Conservation (phyloP, 1,284 basidiomycete species). For the Fomitiporia mediterranea region DNA sequence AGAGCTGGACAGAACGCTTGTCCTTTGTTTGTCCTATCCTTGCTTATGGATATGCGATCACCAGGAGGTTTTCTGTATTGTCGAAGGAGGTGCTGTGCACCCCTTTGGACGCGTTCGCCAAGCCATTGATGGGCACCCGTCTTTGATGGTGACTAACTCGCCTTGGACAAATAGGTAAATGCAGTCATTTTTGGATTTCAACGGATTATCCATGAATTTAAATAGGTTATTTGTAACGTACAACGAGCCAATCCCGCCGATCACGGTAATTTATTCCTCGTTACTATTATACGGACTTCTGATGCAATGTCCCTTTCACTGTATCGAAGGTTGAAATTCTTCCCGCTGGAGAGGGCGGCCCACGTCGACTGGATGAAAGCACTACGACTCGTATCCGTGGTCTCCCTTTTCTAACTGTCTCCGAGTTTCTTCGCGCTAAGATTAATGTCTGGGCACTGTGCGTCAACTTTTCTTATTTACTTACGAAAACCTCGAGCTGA, state of each 20-base stretch:
- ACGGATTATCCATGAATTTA: constrained; percentile 7
- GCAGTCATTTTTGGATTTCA: background rate
- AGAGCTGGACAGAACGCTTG: too few relatives aligned
- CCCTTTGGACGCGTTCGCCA: constrained; percentile 54
- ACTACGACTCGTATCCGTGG: constrained; percentile 62
- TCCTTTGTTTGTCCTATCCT: too few relatives aligned
- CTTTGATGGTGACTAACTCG: constrained; percentile 36
- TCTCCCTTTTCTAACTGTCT: constrained; percentile 70
- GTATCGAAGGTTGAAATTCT: constrained; percentile 69
- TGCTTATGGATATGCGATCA: constrained; percentile 18
- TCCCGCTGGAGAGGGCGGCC: constrained; percentile 73
- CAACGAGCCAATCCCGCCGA: constrained; percentile 32
- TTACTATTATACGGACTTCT: background rate
- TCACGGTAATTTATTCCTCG: constrained; percentile 31
- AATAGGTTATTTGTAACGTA: constrained; percentile 36
- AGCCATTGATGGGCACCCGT: constrained; percentile 37
- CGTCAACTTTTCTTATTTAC: constrained; percentile 13
- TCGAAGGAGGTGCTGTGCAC: constrained; percentile 46
- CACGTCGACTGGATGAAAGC: constrained; percentile 59
- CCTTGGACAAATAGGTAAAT: constrained; percentile 52
- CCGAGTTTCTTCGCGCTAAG: constrained; percentile 73
- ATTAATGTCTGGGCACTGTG: constrained; percentile 28
- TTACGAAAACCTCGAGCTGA: background rate
- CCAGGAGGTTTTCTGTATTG: constrained; percentile 55
- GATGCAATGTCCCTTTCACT: background rate